Percentiles rank a stretch among this genome's conserved stretches.
These are phyloP conservation scores for Camillea tinctor DNA, from an alignment of 2,329 filamentous ascomycete genomes.

Conservation along the genomic window DNA sequence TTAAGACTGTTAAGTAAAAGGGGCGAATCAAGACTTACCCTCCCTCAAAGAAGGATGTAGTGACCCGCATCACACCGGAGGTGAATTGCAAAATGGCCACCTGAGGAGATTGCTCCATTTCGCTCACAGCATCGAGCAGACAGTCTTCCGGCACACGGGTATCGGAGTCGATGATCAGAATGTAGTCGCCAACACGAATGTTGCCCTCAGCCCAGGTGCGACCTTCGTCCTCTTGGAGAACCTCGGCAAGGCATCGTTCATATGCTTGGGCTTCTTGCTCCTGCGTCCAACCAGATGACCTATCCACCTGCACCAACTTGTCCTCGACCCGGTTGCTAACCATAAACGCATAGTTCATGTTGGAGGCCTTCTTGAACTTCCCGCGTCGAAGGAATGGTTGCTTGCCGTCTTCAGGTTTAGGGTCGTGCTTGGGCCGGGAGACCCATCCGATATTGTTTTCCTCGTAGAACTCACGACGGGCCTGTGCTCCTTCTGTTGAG, in stretches of 20 bases:
- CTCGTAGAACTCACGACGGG: conserved; percentile 54
- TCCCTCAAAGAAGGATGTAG: conserved; percentile 68
- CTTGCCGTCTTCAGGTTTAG: conserved; percentile 49
- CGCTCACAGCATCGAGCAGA: conserved; percentile 73
- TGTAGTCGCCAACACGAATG: conserved; percentile 82
- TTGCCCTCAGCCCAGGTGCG: conserved; percentile 82
- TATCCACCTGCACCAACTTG: conserved; percentile 57
- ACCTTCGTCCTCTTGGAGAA: conserved; percentile 62
- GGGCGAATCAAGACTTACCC: conserved; percentile 24
- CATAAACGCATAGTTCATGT: conserved; percentile 71
- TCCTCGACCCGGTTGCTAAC: conserved; percentile 70
- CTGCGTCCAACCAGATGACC: conserved; percentile 63
- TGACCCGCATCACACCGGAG: conserved; percentile 77
- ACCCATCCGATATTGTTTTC: conserved; percentile 59
- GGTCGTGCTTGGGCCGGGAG: conserved; percentile 50
- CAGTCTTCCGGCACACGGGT: conserved; percentile 77
- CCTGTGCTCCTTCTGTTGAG: conserved; percentile 45
- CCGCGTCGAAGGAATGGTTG: conserved; percentile 57
- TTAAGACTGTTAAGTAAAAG: background rate
- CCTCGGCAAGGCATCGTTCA: conserved; percentile 61
- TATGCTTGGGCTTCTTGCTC: conserved; percentile 67
- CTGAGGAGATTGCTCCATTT: conserved; percentile 77
- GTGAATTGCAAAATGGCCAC: conserved; percentile 78
- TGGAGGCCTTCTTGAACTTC: conserved; percentile 70
- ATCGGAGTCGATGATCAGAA: conserved; percentile 75